phyloP scores from a whole-genome alignment of 2,329 filamentous ascomycete genomes.

The Microsporum ferrugineum region DNA sequence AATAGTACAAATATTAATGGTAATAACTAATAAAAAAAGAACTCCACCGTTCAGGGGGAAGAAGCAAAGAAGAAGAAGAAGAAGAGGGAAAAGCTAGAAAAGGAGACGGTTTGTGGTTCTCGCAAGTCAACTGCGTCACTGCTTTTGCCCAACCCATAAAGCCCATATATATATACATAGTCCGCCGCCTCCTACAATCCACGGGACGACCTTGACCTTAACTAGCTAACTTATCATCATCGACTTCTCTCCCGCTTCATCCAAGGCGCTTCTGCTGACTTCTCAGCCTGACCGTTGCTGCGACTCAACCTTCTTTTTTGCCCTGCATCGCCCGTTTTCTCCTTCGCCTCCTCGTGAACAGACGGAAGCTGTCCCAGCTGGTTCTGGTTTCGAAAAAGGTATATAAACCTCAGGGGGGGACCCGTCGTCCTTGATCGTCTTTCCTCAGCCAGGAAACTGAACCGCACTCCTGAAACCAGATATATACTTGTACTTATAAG shows the following conservation, averaged over 20 bases:
- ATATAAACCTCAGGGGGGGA: background rate
- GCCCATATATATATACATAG: no score
- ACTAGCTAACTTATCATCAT: background rate
- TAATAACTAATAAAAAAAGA: background rate
- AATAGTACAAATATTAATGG: background rate
- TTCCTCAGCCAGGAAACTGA: background rate
- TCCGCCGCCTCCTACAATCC: background rate
- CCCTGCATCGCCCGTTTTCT: constrained; percentile 3
- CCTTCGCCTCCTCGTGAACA: background rate
- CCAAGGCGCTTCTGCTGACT: background rate
- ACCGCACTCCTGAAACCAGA: background rate
- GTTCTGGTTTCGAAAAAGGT: constrained; percentile 17
- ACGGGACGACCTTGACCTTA: no score
- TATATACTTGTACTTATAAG: background rate
- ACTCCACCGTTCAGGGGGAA: constrained; percentile 1
- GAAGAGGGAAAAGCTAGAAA: background rate
- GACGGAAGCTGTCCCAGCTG: constrained; percentile 17
- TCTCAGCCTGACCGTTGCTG: background rate
- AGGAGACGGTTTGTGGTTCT: background rate
- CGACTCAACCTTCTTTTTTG: background rate
- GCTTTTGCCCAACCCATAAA: no score
- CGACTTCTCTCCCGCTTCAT: background rate
- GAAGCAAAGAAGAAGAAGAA: background rate
- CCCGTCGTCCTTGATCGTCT: background rate
- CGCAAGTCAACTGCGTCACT: background rate